Evolutionary conservation across 1,284 basidiomycete genomes (phyloP), one percentile per base, ranked within the genome.

Genomic region (Cryptococcus deneoformans): DNA sequence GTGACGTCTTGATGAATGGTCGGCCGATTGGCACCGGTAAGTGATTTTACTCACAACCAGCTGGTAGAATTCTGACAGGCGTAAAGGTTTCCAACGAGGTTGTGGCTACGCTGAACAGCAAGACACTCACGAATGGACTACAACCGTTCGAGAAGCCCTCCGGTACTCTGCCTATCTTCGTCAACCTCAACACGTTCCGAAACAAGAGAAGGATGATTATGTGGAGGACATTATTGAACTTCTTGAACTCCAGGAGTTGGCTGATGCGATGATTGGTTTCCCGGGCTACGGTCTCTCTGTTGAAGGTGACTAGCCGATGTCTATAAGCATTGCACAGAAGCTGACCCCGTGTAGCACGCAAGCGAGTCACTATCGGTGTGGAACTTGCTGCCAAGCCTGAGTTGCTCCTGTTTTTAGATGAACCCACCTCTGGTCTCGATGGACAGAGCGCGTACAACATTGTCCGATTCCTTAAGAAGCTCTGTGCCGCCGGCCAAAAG

Each of bases 51-150:
- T 3, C 43, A 11, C 14, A 11, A 10, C 46, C 24, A 24, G 12
- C 39, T 10, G 3, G 4, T 12, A 20, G 12, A 10, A 5, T n/a
- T 20, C 37, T 51, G n/a, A 51, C 11, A 1, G 11, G 3, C 16
- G 14, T 9, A 2, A 78, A 80, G 68, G 66, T 20, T 77, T 77
- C 60, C 69, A 71, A 39, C 79, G 83, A 56, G 80, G 80, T 45
- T 83, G 82, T 44, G 83, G 80, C 7, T 83, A 81, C 60, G 89
- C 88, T 39, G 88, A 92, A 70, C 90, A 92, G 77, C 66, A 70
- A 84, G 91, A 94, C 68, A 86, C 88, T 2, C 92, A 94, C 73
- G 89, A 92, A 75, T 87, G 85, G 60, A 91, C 88, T 10, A 85
- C 90, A 5, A 84, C 82, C 36, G 82, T 84, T 20, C 80, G 84